Evolutionary conservation across 108 stramenopile genomes (phyloP).

Genomic region (Nitzschia sp.): DNA sequence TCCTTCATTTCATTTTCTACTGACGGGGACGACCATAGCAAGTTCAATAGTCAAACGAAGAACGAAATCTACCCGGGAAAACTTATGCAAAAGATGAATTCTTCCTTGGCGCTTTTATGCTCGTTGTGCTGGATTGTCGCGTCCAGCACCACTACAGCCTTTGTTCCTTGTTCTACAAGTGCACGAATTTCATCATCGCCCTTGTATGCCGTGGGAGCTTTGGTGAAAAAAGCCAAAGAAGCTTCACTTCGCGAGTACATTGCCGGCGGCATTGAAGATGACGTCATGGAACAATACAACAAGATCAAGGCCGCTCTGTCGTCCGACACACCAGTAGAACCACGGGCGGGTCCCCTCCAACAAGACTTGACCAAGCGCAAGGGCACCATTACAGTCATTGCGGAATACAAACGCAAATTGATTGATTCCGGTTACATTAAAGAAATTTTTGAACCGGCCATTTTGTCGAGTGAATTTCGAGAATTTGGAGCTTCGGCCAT

Average conservation of each 20-base stretch:
- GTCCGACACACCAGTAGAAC: neutral
- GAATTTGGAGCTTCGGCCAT: slow-evolving; percentile 82
- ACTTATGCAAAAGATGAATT: no score
- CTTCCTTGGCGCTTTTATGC: no score
- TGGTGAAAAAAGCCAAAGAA: slow-evolving; percentile 87
- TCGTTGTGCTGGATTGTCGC: no score
- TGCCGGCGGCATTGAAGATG: slow-evolving; percentile 59
- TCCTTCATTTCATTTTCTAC: no score
- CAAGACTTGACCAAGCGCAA: slow-evolving; percentile 66
- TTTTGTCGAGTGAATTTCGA: slow-evolving; percentile 67
- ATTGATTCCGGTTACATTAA: slow-evolving; percentile 20
- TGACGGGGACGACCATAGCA: no score
- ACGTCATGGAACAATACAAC: slow-evolving; percentile 64
- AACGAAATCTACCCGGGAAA: no score
- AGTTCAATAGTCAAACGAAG: no score
- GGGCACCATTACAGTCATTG: slow-evolving; percentile 87
- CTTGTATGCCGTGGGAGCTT: slow-evolving; percentile 67
- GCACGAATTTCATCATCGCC: no score
- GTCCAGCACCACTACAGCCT: no score
- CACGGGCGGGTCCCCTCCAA: slow-evolving; percentile 53
- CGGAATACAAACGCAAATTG: slow-evolving; percentile 83
- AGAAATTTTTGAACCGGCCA: slow-evolving; percentile 51
- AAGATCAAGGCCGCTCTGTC: slow-evolving; percentile 45
- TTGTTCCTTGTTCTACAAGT: no score
- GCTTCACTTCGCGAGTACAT: slow-evolving; percentile 68